Percentiles rank a stretch among this genome's conserved stretches.
Conservation (phyloP, 345 rosid species). For the Streptanthus diversifolius region DNA sequence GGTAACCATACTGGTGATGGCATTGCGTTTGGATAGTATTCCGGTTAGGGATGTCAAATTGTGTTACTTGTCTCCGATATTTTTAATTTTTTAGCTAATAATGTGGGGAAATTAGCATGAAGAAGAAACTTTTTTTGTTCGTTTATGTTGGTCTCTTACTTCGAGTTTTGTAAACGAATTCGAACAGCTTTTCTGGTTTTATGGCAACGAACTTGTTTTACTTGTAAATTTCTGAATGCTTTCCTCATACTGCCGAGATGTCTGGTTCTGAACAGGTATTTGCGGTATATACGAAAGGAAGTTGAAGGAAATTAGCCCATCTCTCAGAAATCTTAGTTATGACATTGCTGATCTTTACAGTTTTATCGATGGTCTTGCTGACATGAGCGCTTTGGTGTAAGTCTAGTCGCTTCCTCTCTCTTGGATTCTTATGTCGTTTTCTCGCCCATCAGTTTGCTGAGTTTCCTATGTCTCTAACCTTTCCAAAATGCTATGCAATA, state of each 20-base stretch:
- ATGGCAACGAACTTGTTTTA: background rate
- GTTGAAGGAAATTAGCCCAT: constrained; percentile 77
- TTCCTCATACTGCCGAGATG: background rate
- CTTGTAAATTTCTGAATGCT: background rate
- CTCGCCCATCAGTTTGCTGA: background rate
- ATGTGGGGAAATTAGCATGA: background rate
- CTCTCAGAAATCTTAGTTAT: constrained; percentile 60
- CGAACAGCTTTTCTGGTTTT: background rate
- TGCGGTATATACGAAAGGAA: constrained; percentile 83
- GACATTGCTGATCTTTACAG: constrained; percentile 82
- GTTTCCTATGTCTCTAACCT: background rate
- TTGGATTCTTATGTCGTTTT: background rate
- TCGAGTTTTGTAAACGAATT: background rate
- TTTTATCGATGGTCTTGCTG: constrained; percentile 82
- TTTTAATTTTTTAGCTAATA: background rate
- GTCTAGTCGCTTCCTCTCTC: constrained; percentile 30
- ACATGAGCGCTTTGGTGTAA: constrained; percentile 90
- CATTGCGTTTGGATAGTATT: no score
- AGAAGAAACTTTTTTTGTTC: background rate
- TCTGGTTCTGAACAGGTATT: constrained; percentile 46
- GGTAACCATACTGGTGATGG: background rate
- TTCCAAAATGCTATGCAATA: background rate
- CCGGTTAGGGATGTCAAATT: background rate
- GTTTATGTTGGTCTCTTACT: background rate
- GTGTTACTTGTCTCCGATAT: background rate